These are phyloP conservation scores for Penicillium aurantiogriseum DNA, from an alignment of 2,329 filamentous ascomycete genomes.

Conservation along the genomic window DNA sequence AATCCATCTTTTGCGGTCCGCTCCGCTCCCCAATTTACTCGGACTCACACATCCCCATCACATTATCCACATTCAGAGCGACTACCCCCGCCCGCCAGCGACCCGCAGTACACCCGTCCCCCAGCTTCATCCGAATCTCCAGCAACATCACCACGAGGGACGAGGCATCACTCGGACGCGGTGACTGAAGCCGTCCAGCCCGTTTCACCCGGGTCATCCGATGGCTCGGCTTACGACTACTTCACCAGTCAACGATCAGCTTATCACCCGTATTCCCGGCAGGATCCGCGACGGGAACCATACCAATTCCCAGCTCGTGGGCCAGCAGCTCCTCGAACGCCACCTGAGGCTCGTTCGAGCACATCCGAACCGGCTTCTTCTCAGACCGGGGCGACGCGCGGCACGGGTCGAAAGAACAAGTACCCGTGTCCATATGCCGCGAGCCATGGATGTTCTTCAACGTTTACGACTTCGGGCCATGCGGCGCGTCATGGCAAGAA, in stretches of 20 bases:
- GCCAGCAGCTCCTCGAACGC: constrained; percentile 21
- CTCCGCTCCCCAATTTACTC: constrained; percentile 27
- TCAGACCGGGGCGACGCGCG: constrained; percentile 19
- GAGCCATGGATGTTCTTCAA: constrained; percentile 58
- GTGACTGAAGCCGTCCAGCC: constrained; percentile 28
- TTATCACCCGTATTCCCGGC: constrained; percentile 31
- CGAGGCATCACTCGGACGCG: constrained; percentile 25
- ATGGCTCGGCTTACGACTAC: constrained; percentile 35
- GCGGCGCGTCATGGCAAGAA: constrained; percentile 68
- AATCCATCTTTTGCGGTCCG: constrained; percentile 47
- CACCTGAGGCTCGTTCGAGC: constrained; percentile 27
- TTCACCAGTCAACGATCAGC: constrained; percentile 22
- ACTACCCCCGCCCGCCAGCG: constrained; percentile 16
- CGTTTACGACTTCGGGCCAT: constrained; percentile 66
- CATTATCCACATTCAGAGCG: constrained; percentile 23
- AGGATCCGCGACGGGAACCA: constrained; percentile 24
- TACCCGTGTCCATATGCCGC: constrained; percentile 64
- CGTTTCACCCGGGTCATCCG: constrained; percentile 34
- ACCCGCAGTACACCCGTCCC: constrained; percentile 19
- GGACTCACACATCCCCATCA: constrained; percentile 22
- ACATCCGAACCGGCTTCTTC: constrained; percentile 31
- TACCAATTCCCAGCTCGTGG: constrained; percentile 24
- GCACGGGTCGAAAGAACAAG: constrained; percentile 56
- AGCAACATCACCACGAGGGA: constrained; percentile 26
- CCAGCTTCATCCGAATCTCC: constrained; percentile 28